Conservation (phyloP, 1,284 basidiomycete species). For the Cerioporus squamosus region DNA sequence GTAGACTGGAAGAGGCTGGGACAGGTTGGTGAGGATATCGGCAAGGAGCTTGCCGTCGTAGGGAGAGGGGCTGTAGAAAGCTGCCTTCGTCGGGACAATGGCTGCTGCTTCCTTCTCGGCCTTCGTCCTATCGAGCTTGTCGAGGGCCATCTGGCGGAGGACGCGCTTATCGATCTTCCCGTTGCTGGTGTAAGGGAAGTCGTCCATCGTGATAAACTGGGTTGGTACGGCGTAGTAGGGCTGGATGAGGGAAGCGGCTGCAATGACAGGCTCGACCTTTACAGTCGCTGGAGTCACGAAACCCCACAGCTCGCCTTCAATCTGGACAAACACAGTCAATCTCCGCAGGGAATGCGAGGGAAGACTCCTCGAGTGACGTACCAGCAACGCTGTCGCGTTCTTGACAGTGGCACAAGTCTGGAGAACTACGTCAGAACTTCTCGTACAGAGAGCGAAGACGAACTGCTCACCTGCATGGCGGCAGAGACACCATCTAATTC, state of each 20-base stretch:
- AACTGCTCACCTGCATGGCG: constrained; percentile 54
- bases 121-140: constrained; percentile 22
- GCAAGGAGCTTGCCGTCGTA: constrained; percentile 29
- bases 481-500: constrained; percentile 63
- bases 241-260: constrained; percentile 51
- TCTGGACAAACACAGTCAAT: constrained; percentile 12
- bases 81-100: constrained; percentile 19
- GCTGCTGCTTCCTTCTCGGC: constrained; percentile 24
- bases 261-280: constrained; percentile 44
- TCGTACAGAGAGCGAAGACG: neutral
- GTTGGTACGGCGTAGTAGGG: constrained; percentile 65
- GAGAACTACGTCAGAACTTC: constrained; percentile 9
- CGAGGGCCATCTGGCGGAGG: constrained; percentile 47
- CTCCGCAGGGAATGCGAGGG: neutral
- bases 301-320: constrained; percentile 58
- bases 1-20: constrained; percentile 27
- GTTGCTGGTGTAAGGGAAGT: constrained; percentile 52
- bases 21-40: constrained; percentile 21
- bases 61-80: constrained; percentile 27
- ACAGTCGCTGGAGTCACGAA: constrained; percentile 52
- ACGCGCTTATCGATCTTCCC: constrained; percentile 57
- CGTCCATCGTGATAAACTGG: constrained; percentile 44
- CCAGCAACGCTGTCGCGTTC: constrained; percentile 53
- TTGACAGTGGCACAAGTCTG: constrained; percentile 50
- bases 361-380: constrained; percentile 1